Evolutionary conservation across 1,139 yeast species (phyloP).

Genomic region (Pneumocystis canis): DNA sequence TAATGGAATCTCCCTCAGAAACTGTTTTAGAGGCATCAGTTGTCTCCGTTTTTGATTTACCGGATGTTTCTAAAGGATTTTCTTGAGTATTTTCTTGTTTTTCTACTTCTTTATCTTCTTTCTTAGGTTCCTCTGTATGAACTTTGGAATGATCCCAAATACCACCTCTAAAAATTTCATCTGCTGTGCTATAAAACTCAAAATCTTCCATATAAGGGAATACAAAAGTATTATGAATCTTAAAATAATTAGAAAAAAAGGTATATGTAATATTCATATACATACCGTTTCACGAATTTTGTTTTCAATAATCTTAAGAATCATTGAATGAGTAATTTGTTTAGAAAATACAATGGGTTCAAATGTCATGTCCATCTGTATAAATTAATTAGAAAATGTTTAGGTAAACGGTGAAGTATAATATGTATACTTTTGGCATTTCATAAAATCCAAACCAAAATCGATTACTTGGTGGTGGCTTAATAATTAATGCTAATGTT

Average conservation of each 20-base stretch:
- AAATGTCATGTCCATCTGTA: slow-evolving; percentile 33
- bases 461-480: slow-evolving; percentile 82
- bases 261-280: not conserved
- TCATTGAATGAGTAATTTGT: slow-evolving; percentile 58
- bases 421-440: slow-evolving; percentile 39
- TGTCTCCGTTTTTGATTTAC: not conserved
- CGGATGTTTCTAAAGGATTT: not conserved
- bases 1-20: not conserved
- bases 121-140: slow-evolving; percentile 3
- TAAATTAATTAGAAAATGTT: too few species aligned
- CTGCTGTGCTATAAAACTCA: slow-evolving; percentile 47
- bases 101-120: not conserved
- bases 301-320: slow-evolving; percentile 67
- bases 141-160: slow-evolving; percentile 46
- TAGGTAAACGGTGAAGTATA: too few species aligned
- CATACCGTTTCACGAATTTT: slow-evolving; percentile 54
- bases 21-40: not conserved
- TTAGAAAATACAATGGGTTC: slow-evolving; percentile 84
- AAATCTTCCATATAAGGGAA: slow-evolving; percentile 82
- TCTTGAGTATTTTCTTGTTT: not conserved
- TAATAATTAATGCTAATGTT: slow-evolving; percentile 49
- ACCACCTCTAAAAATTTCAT: slow-evolving; percentile 75
- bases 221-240: slow-evolving; percentile 58
- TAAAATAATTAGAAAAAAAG: not conserved
- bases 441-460: slow-evolving; percentile 79